Conservation (phyloP, 2,329 filamentous ascomycete genomes). For the Eurotiales sp. region DNA sequence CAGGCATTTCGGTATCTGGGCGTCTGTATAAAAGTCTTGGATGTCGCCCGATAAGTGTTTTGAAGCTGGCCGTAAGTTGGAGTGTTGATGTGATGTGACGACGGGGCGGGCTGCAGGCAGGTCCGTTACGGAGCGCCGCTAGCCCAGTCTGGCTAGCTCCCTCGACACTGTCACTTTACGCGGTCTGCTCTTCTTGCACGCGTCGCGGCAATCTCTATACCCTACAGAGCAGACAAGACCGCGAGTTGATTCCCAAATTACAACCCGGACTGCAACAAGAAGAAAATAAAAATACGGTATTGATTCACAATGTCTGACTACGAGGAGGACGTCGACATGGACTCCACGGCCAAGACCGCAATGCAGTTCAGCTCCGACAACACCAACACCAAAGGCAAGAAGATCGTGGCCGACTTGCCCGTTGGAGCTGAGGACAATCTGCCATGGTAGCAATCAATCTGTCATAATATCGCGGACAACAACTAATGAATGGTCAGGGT, state of each 20-base stretch:
- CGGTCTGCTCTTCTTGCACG: too few species aligned
- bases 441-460: conserved; percentile 63
- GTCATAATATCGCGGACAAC: too few species aligned
- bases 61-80: background rate
- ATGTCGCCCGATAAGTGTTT: too few species aligned
- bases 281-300: background rate
- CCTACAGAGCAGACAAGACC: too few species aligned
- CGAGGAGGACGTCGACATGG: conserved; percentile 67
- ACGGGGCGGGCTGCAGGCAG: conserved; percentile 6
- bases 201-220: too few species aligned
- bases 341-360: conserved; percentile 49
- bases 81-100: conserved; percentile 6
- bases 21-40: background rate
- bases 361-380: conserved; percentile 71
- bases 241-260: too few species aligned
- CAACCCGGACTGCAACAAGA: too few species aligned
- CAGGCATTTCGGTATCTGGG: conserved; percentile 9
- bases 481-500: conserved; percentile 60
- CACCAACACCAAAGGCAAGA: conserved; percentile 74
- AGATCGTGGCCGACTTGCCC: conserved; percentile 86
- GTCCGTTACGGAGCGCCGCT: too few species aligned
- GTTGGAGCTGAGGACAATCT: conserved; percentile 90
- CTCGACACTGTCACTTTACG: too few species aligned
- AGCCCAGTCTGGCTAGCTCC: too few species aligned
- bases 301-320: conserved; percentile 53